These are phyloP conservation scores for Echinochloa phyllopogon DNA, from an alignment of 176 grass and related monocot species.

Conservation along the genomic window DNA sequence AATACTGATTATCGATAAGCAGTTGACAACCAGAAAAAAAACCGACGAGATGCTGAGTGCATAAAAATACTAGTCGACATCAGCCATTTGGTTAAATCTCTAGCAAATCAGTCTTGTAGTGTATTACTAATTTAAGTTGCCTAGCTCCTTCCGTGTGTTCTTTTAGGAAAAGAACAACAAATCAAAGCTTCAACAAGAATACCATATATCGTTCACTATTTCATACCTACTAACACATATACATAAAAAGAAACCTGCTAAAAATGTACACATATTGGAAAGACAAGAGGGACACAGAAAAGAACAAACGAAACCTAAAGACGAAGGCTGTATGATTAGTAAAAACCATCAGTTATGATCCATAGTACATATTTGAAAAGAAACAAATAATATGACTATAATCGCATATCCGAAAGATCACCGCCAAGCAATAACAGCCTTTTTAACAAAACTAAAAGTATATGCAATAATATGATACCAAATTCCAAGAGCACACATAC, in stretches of 20 bases:
- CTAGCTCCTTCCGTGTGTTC: not conserved
- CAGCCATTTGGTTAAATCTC: no score
- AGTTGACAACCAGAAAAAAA: no score
- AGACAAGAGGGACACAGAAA: not conserved
- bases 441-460: not conserved
- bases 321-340: not conserved
- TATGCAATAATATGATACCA: constrained; percentile 9
- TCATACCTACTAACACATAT: not conserved
- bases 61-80: no score
- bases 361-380: not conserved
- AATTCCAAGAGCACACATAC: constrained; percentile 19
- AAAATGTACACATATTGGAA: not conserved
- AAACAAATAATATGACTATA: not conserved
- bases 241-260: not conserved
- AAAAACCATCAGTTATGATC: not conserved
- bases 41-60: no score
- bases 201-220: not conserved
- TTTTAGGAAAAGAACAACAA: not conserved
- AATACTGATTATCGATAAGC: no score
- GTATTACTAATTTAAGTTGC: not conserved
- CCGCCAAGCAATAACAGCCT: not conserved
- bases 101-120: no score
- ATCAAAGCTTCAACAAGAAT: constrained; percentile 4
- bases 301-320: not conserved
- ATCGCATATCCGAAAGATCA: not conserved